phyloP scores from a whole-genome alignment of 441 rosid genomes.

The Raphanus hybrid region DNA sequence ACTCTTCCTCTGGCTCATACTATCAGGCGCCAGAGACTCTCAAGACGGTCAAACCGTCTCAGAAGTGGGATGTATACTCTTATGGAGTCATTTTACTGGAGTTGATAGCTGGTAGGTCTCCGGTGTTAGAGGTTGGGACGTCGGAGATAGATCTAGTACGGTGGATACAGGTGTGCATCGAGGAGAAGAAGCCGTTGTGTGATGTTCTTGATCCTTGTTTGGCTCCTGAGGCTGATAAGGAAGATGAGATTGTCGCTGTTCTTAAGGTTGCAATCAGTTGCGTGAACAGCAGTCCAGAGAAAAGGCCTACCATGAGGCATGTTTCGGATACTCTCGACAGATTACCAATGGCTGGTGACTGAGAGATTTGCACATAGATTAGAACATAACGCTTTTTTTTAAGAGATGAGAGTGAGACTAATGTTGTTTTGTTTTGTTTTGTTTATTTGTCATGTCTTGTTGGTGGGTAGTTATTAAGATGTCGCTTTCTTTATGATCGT shows the following conservation, averaged over 20 bases:
- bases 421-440: slow-evolving; percentile 33
- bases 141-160: slow-evolving; percentile 75
- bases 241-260: slow-evolving; percentile 84
- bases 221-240: slow-evolving; percentile 69
- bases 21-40: slow-evolving; percentile 94
- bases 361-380: slow-evolving; percentile 44
- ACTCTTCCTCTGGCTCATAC: slow-evolving; percentile 60
- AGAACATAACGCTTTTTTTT: slow-evolving; percentile 22
- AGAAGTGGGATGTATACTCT: slow-evolving; percentile 98
- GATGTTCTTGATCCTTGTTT: slow-evolving; percentile 87
- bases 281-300: slow-evolving; percentile 72
- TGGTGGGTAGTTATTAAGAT: slow-evolving; percentile 34
- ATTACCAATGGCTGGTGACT: slow-evolving; percentile 45
- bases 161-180: slow-evolving; percentile 90
- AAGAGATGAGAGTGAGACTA: slow-evolving; percentile 17
- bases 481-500: slow-evolving; percentile 23
- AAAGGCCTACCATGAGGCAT: slow-evolving; percentile 88
- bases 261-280: slow-evolving; percentile 87
- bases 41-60: slow-evolving; percentile 87
- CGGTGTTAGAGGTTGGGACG: slow-evolving; percentile 61
- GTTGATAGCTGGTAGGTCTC: slow-evolving; percentile 73
- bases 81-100: slow-evolving; percentile 89
- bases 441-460: not conserved
- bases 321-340: slow-evolving; percentile 68
- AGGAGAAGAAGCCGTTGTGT: slow-evolving; percentile 79